Conservation (phyloP, 2,329 filamentous ascomycete genomes). For the Hymenoscyphus fructigenus region DNA sequence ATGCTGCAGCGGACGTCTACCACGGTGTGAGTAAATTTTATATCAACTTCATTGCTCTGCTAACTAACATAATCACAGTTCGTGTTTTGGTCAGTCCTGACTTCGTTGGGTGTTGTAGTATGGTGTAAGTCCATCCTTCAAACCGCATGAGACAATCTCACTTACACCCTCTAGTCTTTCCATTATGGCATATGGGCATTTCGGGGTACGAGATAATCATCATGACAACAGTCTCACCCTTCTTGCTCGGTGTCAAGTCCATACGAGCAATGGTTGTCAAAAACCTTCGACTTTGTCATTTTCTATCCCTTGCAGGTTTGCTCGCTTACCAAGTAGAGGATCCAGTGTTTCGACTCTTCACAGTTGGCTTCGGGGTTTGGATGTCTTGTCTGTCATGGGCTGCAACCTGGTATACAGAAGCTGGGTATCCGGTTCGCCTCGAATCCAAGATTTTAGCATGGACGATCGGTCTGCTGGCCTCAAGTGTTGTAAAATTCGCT, state of each 20-base stretch:
- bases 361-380: conserved; percentile 76
- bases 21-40: conserved; percentile 66
- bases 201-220: conserved; percentile 92
- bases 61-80: conserved; percentile 54
- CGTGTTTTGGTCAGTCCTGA: conserved; percentile 93
- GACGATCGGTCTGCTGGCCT: conserved; percentile 77
- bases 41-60: neutral
- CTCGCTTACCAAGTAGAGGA: conserved; percentile 73
- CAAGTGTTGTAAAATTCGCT: conserved; percentile 86
- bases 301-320: conserved; percentile 76
- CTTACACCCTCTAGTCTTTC: conserved; percentile 72
- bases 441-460: conserved; percentile 82
- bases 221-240: conserved; percentile 78
- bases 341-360: conserved; percentile 74
- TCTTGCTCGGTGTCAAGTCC: conserved; percentile 70
- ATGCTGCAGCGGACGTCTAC: conserved; percentile 85
- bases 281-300: conserved; percentile 69
- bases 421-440: conserved; percentile 69
- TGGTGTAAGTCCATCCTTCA: conserved; percentile 70
- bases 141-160: conserved; percentile 16
- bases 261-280: conserved; percentile 67
- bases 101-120: conserved; percentile 81
- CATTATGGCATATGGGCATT: conserved; percentile 98
- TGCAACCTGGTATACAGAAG: conserved; percentile 77
- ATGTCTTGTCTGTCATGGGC: conserved; percentile 83